Conservation (phyloP, 2,329 filamentous ascomycete genomes). For the Fusarium newnesense region DNA sequence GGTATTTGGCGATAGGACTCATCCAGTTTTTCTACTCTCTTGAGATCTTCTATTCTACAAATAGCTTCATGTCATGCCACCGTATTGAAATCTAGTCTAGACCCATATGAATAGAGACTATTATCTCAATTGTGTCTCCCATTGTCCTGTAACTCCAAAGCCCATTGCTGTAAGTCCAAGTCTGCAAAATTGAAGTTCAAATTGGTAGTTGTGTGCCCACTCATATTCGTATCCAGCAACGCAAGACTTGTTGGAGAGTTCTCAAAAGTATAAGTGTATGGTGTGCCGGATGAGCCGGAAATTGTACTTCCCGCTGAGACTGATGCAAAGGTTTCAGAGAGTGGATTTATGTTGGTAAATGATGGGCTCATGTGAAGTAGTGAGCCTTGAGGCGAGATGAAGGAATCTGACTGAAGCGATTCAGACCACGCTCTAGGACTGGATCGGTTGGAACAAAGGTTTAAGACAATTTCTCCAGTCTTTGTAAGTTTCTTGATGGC, state of each 20-base stretch:
- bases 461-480: background rate
- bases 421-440: background rate
- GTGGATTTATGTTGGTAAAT: too few relatives aligned
- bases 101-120: too few relatives aligned
- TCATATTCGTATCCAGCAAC: background rate
- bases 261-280: background rate
- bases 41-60: too few relatives aligned
- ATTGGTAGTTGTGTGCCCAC: background rate
- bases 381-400: background rate
- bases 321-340: background rate
- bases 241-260: background rate
- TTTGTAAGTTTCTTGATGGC: background rate
- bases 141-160: background rate
- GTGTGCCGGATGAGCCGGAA: background rate
- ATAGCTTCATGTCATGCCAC: too few relatives aligned
- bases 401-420: background rate
- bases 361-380: background rate
- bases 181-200: background rate
- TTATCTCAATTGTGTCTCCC: background rate
- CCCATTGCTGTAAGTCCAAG: background rate
- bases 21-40: too few relatives aligned
- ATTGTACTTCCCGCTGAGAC: background rate
- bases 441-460: background rate
- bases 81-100: too few relatives aligned
- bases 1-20: too few relatives aligned